Evolutionary conservation across 2,329 filamentous ascomycete species (phyloP), one percentile per base, ranked within the genome.

Genomic region (Zelopaecilomyces penicillatus): DNA sequence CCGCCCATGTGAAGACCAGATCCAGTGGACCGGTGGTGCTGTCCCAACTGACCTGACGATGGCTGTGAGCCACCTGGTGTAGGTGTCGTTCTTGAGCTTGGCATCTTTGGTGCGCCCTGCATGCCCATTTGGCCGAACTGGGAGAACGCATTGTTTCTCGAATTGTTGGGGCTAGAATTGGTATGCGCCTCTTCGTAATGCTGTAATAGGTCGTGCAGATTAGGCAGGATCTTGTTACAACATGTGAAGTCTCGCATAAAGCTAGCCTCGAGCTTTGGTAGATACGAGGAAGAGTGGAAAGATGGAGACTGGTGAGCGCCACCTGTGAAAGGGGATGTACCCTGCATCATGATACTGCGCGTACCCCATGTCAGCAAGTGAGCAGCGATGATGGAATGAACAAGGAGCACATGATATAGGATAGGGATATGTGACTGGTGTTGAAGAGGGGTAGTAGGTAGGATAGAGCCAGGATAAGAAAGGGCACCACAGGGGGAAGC

Each of bases 171-270:
- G 51, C 70, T 69, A 51, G 85, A 76, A 51, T 86, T 82, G 11
- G 89, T 91, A 65, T 98, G 93, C 44, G 85, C 80, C 67, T 96
- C 91, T 66, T 98, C 93, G 62, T 96, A 98, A 65, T 98, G 93
- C 61, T 95, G 89, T 39, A 98, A 73, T 39, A 98, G 75, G 61
- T 97, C 93, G 68, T 98, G 93, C 54, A 98, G 78, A 41, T 90
- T 94, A 27, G 90, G 85, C 54, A 96, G 76, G 30, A 84, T 91
- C 57, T 87, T 79, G 57, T 89, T 89, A 67, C 93, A 98, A 70
- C 93, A 98, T 42, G 85, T 85, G 67, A 97, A 97, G 68, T 97
- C 90, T 65, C 85, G 85, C 87, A 97, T 94, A 65, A 96, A 98
- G 60, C 91, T 93, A 50, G 91, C 91, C 66, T 98, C 93, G 60